Percentiles rank a stretch among this genome's conserved stretches.
phyloP scores from a whole-genome alignment of 2,329 filamentous ascomycete genomes.

The Colletotrichum endophyticum region DNA sequence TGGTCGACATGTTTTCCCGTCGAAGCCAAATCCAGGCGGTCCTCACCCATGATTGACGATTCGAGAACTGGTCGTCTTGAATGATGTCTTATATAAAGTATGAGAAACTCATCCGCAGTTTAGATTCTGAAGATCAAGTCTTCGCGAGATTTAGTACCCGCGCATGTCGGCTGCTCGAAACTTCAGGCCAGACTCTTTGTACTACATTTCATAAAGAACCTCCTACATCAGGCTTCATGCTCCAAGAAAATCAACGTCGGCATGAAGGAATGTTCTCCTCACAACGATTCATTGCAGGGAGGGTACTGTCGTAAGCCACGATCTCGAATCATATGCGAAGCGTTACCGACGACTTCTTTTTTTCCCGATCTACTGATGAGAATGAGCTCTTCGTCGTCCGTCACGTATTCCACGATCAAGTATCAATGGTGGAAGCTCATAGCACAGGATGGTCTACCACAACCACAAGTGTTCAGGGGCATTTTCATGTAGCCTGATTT shows the following conservation, averaged over 20 bases:
- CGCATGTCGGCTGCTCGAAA: not conserved
- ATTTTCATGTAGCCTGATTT: not conserved
- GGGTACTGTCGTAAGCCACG: not conserved
- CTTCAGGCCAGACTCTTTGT: not conserved
- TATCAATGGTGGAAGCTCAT: not conserved
- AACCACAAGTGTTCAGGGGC: not conserved
- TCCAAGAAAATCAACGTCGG: not conserved
- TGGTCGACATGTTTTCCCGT: accelerated
- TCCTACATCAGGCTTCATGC: not conserved
- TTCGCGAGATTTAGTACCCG: not conserved
- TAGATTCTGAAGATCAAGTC: not conserved
- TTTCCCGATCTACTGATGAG: accelerated
- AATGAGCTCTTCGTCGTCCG: not conserved
- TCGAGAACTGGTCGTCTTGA: accelerated
- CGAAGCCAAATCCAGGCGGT: not conserved
- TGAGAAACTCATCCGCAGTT: not conserved
- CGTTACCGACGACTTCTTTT: not conserved
- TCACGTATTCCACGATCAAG: not conserved
- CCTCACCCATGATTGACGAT: not conserved
- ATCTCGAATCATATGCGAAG: not conserved
- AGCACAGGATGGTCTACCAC: not conserved
- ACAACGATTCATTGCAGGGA: not conserved
- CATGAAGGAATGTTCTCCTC: not conserved
- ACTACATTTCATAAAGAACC: not conserved
- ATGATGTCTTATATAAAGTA: not conserved